These are phyloP conservation scores for Schoenoplectus triqueter DNA, from an alignment of 202 grass and related monocot species.

Conservation along the genomic window DNA sequence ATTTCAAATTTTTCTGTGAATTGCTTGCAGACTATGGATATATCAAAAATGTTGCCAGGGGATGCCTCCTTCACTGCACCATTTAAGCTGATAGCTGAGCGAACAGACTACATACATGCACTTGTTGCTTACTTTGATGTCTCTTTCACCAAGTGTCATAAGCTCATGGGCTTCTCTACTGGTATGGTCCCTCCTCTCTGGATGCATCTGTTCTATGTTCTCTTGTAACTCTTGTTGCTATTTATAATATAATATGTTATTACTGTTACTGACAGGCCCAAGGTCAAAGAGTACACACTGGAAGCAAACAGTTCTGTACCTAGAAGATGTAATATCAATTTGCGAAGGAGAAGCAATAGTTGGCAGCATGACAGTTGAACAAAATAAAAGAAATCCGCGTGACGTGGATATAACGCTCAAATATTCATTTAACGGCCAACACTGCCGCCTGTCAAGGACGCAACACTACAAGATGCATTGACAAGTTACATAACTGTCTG, in stretches of 20 bases:
- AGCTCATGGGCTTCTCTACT: conserved; percentile 91
- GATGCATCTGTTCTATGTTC: background rate
- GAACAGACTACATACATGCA: conserved; percentile 93
- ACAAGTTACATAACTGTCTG: conserved; percentile 22
- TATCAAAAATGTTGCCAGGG: conserved; percentile 88
- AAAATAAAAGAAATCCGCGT: conserved; percentile 81
- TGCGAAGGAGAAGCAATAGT: conserved; percentile 75
- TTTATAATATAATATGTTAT: conserved; percentile 21
- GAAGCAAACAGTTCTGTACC: conserved; percentile 98
- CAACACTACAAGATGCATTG: conserved; percentile 96
- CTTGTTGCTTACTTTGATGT: conserved; percentile 94
- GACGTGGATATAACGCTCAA: conserved; percentile 89
- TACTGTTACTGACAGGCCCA: conserved; percentile 57
- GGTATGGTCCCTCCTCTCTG: conserved; percentile 40
- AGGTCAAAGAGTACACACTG: conserved; percentile 92
- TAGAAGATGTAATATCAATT: conserved; percentile 82
- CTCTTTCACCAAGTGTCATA: conserved; percentile 96
- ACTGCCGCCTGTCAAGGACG: conserved; percentile 65
- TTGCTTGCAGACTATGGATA: conserved; percentile 82
- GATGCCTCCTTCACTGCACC: conserved; percentile 86
- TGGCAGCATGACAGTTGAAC: conserved; percentile 75
- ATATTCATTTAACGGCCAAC: conserved; percentile 72
- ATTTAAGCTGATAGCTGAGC: conserved; percentile 87
- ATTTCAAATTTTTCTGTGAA: background rate
- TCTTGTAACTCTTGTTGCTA: conserved; percentile 6